Conservation (phyloP, 208 protist species). For the Acanthamoeba comandoni region DNA sequence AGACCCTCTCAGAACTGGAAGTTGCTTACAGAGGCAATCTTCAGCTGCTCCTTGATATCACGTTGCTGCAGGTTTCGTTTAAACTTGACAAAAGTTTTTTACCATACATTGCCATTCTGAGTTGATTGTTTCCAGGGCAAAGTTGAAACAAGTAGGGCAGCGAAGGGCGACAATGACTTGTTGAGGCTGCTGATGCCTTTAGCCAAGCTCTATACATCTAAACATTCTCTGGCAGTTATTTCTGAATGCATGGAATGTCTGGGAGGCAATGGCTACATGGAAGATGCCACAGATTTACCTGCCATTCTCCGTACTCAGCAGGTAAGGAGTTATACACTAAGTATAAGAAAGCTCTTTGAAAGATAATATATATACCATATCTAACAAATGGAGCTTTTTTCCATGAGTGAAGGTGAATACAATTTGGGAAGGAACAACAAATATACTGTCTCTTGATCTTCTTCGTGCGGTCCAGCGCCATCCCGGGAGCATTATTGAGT, state of each 20-base stretch:
- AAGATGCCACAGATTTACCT: constrained; percentile 80
- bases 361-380: too few species aligned
- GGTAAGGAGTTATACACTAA: too few species aligned
- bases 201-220: constrained; percentile 80
- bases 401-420: constrained; percentile 33
- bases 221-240: constrained; percentile 58
- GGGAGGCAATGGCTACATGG: constrained; percentile 85
- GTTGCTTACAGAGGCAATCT: constrained; percentile 57
- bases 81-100: neutral
- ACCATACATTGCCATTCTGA: too few species aligned
- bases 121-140: constrained; percentile 59
- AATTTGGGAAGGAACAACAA: constrained; percentile 86
- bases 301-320: constrained; percentile 74
- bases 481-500: neutral
- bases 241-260: constrained; percentile 78
- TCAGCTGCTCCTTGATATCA: constrained; percentile 53
- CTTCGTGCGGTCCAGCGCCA: constrained; percentile 42
- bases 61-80: constrained; percentile 20
- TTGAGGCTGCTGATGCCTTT: constrained; percentile 82
- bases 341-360: too few species aligned
- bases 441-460: constrained; percentile 82
- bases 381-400: neutral
- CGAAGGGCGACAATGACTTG: constrained; percentile 62
- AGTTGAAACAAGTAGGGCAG: constrained; percentile 28
- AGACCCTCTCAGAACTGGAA: constrained; percentile 70